Conservation (phyloP, 2,329 filamentous ascomycete genomes). For the Fusarium stilboides region DNA sequence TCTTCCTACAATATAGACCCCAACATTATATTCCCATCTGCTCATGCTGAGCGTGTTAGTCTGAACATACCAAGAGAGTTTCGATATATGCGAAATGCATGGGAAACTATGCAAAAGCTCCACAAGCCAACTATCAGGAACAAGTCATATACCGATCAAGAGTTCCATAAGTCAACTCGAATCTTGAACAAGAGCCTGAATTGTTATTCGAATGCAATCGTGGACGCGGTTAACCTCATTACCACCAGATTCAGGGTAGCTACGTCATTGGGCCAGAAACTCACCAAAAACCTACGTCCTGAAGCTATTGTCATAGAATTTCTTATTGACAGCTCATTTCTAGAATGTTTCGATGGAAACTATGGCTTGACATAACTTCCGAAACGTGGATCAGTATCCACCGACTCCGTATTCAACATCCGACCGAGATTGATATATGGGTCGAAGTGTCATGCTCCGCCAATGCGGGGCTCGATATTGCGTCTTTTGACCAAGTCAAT, state of each 20-base stretch:
- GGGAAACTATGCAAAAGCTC: too few relatives aligned
- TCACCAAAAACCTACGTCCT: not conserved
- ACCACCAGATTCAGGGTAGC: not conserved
- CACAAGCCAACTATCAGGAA: too few relatives aligned
- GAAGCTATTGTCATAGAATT: not conserved
- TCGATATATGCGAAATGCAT: too few relatives aligned
- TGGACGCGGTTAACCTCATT: not conserved
- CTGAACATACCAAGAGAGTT: too few relatives aligned
- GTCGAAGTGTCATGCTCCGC: slow-evolving; percentile 13
- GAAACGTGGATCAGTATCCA: slow-evolving; percentile 16
- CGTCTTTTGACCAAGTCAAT: not conserved
- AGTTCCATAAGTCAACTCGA: too few relatives aligned
- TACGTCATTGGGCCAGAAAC: not conserved
- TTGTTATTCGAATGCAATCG: not conserved
- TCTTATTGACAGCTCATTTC: not conserved
- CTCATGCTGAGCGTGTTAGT: too few relatives aligned
- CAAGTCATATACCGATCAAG: too few relatives aligned
- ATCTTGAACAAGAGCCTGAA: too few relatives aligned
- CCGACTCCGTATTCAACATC: slow-evolving; percentile 18
- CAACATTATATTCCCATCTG: too few relatives aligned
- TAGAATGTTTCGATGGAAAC: not conserved
- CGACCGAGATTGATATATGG: slow-evolving; percentile 23
- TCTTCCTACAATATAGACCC: too few relatives aligned
- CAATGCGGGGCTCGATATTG: slow-evolving; percentile 20
- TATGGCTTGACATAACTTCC: slow-evolving; percentile 17